Evolutionary conservation across 1,284 basidiomycete genomes (phyloP), one percentile per base, ranked within the genome.

Genomic region (Ustilago loliicola): DNA sequence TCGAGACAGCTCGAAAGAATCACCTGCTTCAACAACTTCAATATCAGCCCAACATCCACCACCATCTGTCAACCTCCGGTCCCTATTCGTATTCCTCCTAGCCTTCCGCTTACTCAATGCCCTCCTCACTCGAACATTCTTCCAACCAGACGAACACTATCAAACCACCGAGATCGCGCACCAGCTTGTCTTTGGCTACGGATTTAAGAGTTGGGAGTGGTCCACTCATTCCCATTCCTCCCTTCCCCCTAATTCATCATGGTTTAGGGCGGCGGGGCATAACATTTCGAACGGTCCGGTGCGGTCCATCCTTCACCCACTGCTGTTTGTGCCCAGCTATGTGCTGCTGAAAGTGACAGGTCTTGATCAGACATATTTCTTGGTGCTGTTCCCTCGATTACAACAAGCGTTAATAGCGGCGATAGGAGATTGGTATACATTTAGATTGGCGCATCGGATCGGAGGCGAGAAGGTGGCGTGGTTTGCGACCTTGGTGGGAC

Each of bases 131-230:
- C 90, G 90, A 57, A 95, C 95, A 0, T 94, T 93, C 88, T 99
- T 99, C 86, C 96, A 98, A 86, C 96, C 97, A 1, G 97, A 99
- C 87, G 97, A 99, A 88, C 97, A 94, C 87, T 98, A 93, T 83
- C 97, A 99, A 86, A 91, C 95, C 10, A 90, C 97, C 48, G 97
- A 99, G 86, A 93, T 95, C 32, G 97, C 97, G 0, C 93, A 98
- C 85, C 89, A 89, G 60, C 87, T 92, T 51, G 94, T 96, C 62
- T 99, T 94, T 86, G 95, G 95, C 34, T 95, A 94, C 87, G 97
- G 95, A 1, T 91, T 92, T 82, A 88, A 94, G 42, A 98, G 95
- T 30, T 99, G 97, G 97, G 97, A 99, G 88, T 99, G 97, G 97
- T 62, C 48, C 23, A 51, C 59, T 19, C 40, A 56, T 32, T 7